Evolutionary conservation across 192 early-diverging fungal genomes (phyloP).

Genomic region (Coemansia reversa): DNA sequence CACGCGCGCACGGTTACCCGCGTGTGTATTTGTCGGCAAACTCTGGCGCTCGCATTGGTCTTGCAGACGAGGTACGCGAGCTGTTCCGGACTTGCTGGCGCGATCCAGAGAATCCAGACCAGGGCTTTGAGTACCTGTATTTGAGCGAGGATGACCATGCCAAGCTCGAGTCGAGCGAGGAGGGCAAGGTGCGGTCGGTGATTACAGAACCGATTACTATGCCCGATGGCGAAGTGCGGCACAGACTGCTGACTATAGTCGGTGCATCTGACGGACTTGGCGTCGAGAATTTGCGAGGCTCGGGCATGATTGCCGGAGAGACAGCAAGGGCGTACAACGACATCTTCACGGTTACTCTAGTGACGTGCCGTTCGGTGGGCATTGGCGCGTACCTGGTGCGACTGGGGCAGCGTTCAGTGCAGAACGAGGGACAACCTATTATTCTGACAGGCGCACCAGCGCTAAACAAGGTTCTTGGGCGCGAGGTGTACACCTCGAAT

Average conservation of each 20-base stretch:
- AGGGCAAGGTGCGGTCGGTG: slow-evolving; percentile 67
- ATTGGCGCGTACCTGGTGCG: slow-evolving; percentile 99
- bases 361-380: slow-evolving; percentile 97
- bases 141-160: slow-evolving; percentile 72
- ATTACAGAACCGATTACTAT: slow-evolving; percentile 64
- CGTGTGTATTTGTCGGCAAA: slow-evolving; percentile 96
- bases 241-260: slow-evolving; percentile 85
- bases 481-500: slow-evolving; percentile 98
- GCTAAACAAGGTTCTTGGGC: slow-evolving; percentile 96
- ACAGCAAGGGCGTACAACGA: slow-evolving; percentile 95
- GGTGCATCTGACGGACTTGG: slow-evolving; percentile 86
- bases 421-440: slow-evolving; percentile 98
- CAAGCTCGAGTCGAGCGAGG: slow-evolving; percentile 57
- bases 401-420: slow-evolving; percentile 94
- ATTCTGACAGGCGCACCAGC: slow-evolving; percentile 96
- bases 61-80: slow-evolving; percentile 88
- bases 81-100: slow-evolving; percentile 88
- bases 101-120: slow-evolving; percentile 72
- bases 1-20: slow-evolving; percentile 81
- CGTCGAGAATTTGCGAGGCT: slow-evolving; percentile 95
- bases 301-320: slow-evolving; percentile 96
- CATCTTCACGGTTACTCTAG: slow-evolving; percentile 95
- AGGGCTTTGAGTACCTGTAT: slow-evolving; percentile 95
- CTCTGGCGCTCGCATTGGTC: slow-evolving; percentile 97
- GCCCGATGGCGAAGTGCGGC: slow-evolving; percentile 70